phyloP scores from a whole-genome alignment of 306 rosid genomes.

The Geum urbanum region DNA sequence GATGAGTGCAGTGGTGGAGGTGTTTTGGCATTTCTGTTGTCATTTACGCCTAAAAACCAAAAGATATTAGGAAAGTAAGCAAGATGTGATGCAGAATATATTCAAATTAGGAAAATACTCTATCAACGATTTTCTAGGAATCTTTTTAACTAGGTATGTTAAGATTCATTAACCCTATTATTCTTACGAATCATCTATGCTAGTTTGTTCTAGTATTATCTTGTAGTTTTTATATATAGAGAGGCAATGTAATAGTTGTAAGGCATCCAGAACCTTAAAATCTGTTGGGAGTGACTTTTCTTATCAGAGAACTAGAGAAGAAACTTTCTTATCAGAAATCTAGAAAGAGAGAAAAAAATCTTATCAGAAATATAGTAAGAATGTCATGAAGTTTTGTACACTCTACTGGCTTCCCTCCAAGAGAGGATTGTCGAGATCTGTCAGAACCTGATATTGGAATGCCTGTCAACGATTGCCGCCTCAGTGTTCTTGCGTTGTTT shows the following conservation, averaged over 20 bases:
- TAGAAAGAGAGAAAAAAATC: too few species aligned
- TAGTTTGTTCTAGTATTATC: too few species aligned
- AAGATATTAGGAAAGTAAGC: conserved; percentile 13
- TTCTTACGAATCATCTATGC: too few species aligned
- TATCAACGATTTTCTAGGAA: background rate
- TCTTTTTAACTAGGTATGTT: too few species aligned
- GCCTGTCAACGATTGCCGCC: conserved; percentile 85
- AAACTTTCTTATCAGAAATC: too few species aligned
- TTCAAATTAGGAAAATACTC: too few species aligned
- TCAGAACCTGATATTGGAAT: conserved; percentile 41
- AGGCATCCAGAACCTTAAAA: too few species aligned
- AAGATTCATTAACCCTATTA: too few species aligned
- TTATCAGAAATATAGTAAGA: background rate
- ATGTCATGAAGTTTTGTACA: conserved; percentile 35
- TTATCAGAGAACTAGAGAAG: too few species aligned
- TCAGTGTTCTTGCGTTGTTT: conserved; percentile 35
- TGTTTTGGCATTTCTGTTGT: conserved; percentile 57
- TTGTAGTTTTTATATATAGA: too few species aligned
- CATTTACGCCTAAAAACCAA: conserved; percentile 46
- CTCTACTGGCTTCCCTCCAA: conserved; percentile 62
- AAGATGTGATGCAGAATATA: background rate
- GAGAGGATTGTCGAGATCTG: conserved; percentile 60
- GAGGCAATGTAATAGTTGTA: too few species aligned
- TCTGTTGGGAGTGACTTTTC: too few species aligned
- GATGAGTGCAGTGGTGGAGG: conserved; percentile 64